Base-by-base conservation (phyloP, 2,329 filamentous ascomycete genomes). In the Didymella sp. region DNA sequence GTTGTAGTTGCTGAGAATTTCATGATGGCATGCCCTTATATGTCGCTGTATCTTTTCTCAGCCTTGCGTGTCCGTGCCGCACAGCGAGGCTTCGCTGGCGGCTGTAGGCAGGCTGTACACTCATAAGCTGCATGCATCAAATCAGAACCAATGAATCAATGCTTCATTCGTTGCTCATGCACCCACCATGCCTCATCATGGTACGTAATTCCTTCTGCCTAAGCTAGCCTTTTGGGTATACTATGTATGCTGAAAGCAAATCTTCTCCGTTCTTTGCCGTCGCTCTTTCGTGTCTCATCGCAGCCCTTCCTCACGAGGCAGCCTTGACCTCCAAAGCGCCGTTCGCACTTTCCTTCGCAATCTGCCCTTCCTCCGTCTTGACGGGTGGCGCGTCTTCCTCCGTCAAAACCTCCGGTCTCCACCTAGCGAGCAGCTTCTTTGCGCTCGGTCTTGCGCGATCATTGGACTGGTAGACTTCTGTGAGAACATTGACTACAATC, bases 401-500 rank as follows among this genome's bases (percentile, higher is more conserved):
- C 1, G 76, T 66, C 24, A 82, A 56, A 3, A 79, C 77, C 25
- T 80, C 76, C 0, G 85, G 85, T 51, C 82, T 78, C 82, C 82
- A 87, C 64, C 79, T 84, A 9, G 71, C 72, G 11, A 88, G 75
- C 47, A 87, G 71, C 67, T 86, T 86, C 50, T 77, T 78, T 5
- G 82, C 80, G 11, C 79, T 76, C 2, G 78, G 78, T 56, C 76
- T 79, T 9, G 80, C 79, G 47, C 80, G 74, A 13, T 78, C 77
- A 51, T 81, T 80, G 69, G 63, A 57, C 17, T 77, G 77, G 77
- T 85, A 88, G 37, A 89, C 78, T 61, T 85, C 81, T 60, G 85
- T 82, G 11, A 87, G 67, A 1, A 84, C 81, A 65, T 87, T 84
- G 11, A 88, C 72, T 41, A 82, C 83, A 50, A 84, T 75, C 15